A percentile compares a stretch with the other conserved stretches of the same genome.
phyloP scores from a whole-genome alignment of 169 alveolate genomes.

The Pseudocohnilembus persalinus region DNA sequence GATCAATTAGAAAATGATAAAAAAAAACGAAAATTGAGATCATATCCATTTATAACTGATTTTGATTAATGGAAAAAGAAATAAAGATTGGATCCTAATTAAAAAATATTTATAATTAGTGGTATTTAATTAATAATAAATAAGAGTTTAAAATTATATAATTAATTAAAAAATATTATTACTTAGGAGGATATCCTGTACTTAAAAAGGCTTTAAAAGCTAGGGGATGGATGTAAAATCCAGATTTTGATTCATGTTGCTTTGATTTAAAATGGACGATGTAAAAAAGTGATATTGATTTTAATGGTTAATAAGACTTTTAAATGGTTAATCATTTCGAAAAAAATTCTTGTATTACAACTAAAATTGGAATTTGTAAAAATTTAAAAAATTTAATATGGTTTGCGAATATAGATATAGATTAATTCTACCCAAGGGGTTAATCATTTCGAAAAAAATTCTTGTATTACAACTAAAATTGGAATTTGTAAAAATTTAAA shows the following conservation, averaged over 20 bases:
- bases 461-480: slow-evolving; percentile 81
- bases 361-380: slow-evolving; percentile 85
- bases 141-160: too few relatives aligned
- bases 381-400: slow-evolving; percentile 71
- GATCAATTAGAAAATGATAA: slow-evolving; percentile 13
- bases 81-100: slow-evolving; percentile 48
- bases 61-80: slow-evolving; percentile 65
- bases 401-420: slow-evolving; percentile 75
- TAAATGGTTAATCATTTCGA: slow-evolving; percentile 79
- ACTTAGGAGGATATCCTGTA: slow-evolving; percentile 76
- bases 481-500: slow-evolving; percentile 80
- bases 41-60: slow-evolving; percentile 58
- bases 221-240: slow-evolving; percentile 85
- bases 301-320: slow-evolving; percentile 57
- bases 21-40: slow-evolving; percentile 28
- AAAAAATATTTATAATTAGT: slow-evolving; percentile 64
- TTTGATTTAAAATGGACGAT: slow-evolving; percentile 82
- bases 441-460: slow-evolving; percentile 74
- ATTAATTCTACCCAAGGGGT: too few relatives aligned
- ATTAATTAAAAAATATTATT: too few relatives aligned
- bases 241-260: slow-evolving; percentile 68
- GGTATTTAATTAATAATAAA: background rate
- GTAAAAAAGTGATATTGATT: slow-evolving; percentile 77
- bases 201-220: slow-evolving; percentile 61
- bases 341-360: slow-evolving; percentile 68